Base-by-base conservation (phyloP, 495 filamentous ascomycete species). In the Aspergillus indologenus region DNA sequence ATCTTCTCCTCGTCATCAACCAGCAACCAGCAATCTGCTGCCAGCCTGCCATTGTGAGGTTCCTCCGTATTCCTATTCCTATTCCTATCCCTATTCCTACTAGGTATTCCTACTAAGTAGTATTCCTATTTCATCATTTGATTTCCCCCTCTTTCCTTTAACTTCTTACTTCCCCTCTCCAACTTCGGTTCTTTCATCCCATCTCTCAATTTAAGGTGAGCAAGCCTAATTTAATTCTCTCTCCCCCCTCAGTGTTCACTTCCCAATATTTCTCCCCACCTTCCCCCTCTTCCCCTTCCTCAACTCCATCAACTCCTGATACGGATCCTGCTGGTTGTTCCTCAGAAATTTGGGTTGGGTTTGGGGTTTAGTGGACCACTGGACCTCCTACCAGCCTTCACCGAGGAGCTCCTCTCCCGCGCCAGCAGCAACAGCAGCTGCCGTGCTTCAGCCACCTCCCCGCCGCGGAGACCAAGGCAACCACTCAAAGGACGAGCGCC, bases 391-490 rank as follows among this genome's bases (percentile, higher is more conserved):
- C 54, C 54, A 20, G 46, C 53, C 50, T 14, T 40, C 34, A 40
- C 34, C 34, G 34, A 40, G 34, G 34, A 7, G 34, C 3, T 3
- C 45, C 44, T 42, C 49, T 34, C 45, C 54, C 60, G 23, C n/a
- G n/a, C n/a, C n/a, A n/a, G n/a, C n/a, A n/a, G n/a, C n/a, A n/a
- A n/a, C n/a, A 24, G 14, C 24, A 29, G 17, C 53, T 55, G 51
- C 43, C 53, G 47, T 52, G 29, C 47, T 57, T 59, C 59, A 61
- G 50, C 53, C 56, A 62, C 52, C 56, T 61, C 62, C 61, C 67
- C 61, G 59, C 63, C 62, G 63, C 65, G 60, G 60, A 66, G 62
- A 44, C 58, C 56, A 58, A 65, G 57, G 60, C 56, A 65, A 56
- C 61, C 60, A 61, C 45, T 58, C 45, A 61, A 46, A 11, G n/a